phyloP scores from a whole-genome alignment of 2,329 filamentous ascomycete genomes.

The Beauveria caledonica region DNA sequence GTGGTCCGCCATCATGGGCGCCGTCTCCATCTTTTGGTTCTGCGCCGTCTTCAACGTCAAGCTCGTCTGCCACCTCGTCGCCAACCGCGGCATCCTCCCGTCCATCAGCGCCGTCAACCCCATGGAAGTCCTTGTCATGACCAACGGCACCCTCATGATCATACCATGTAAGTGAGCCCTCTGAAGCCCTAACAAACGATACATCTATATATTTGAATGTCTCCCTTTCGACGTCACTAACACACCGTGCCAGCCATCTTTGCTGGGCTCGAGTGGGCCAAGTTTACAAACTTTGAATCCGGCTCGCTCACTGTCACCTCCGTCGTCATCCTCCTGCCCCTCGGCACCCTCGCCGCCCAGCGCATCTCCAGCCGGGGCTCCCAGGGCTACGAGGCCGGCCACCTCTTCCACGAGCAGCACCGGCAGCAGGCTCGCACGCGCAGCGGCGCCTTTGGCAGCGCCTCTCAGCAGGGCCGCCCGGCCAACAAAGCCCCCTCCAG shows the following conservation, averaged over 20 bases:
- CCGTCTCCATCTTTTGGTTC: slow-evolving; percentile 41
- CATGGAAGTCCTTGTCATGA: slow-evolving; percentile 48
- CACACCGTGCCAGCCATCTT: slow-evolving; percentile 36
- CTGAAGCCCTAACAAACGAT: background rate
- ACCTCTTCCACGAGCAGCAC: background rate
- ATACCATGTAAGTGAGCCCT: slow-evolving; percentile 36
- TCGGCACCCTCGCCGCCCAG: slow-evolving; percentile 44
- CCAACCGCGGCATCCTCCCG: slow-evolving; percentile 39
- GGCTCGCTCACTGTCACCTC: slow-evolving; percentile 42
- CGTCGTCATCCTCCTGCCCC: slow-evolving; percentile 42
- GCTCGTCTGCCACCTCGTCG: slow-evolving; percentile 38
- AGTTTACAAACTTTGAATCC: slow-evolving; percentile 37
- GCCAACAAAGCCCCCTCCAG: background rate
- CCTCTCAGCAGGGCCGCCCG: background rate
- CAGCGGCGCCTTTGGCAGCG: background rate
- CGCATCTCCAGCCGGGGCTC: slow-evolving; percentile 24
- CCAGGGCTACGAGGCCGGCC: slow-evolving; percentile 5
- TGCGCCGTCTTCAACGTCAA: slow-evolving; percentile 47
- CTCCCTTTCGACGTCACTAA: background rate
- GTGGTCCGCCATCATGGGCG: slow-evolving; percentile 31
- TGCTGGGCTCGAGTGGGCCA: slow-evolving; percentile 36
- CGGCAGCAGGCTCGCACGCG: background rate
- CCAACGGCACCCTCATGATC: slow-evolving; percentile 48
- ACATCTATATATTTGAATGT: too few relatives aligned
- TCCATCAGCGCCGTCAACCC: slow-evolving; percentile 34